Evolutionary conservation across 345 rosid genomes (phyloP), one percentile per base, ranked within the genome.

Genomic region (Kandelia obovata): DNA sequence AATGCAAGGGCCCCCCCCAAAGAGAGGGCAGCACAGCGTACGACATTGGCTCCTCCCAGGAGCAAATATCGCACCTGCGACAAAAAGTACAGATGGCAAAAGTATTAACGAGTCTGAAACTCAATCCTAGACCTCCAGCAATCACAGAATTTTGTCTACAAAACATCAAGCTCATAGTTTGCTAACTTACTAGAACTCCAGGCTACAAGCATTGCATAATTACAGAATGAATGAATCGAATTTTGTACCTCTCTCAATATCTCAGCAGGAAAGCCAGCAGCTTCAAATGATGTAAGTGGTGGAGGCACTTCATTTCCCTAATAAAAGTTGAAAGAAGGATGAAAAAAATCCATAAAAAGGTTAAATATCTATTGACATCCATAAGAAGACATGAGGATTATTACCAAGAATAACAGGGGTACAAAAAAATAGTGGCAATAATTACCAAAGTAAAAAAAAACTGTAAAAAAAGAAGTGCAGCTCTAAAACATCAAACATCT

Each of bases 51-150:
- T 90, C 99, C 90, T 77, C 82, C 84, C 70, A 75, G 96, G 90
- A 87, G 96, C 92, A 85, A 95, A 95, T 90, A 92, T 95, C 97
- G 99, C 96, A 90, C 89, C 98, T 90, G 91, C 87, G 96, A 83
- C 86, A 87, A 94, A 87, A 91, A 85, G 89, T 87, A 84, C 86
- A 87, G 86, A 82, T 77, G 87, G 78, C 73, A 86, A 78, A 87
- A 79, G 80, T 82, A 85, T 85, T 74, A 89, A 87, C 81, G 85
- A 81, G 82, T 76, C 82, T 84, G 82, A 82, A 71, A 68, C 84
- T 82, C 72, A 80, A 74, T 62, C 79, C 76, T 83, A 75, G 88
- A 84, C 87, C 89, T 77, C 83, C 81, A 82, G 72, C 70, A 82
- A 82, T 75, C 53, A 77, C 60, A 82, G 23, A 74, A 71, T 51